phyloP scores from a whole-genome alignment of 176 grass and related monocot species.

The Cenchrus americanus region DNA sequence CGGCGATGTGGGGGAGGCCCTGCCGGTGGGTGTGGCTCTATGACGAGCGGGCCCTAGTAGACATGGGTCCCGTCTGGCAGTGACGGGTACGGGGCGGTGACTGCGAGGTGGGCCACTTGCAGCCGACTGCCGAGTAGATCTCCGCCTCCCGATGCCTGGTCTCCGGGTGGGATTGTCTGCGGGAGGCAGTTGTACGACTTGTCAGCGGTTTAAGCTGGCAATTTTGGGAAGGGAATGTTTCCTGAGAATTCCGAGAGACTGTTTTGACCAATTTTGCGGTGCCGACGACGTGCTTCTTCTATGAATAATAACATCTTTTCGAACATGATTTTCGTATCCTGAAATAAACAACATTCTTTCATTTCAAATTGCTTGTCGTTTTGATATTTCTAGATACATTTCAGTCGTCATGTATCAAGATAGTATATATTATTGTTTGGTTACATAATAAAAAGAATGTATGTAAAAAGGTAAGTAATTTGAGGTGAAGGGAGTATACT shows the following conservation, averaged over 20 bases:
- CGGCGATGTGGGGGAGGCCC: slow-evolving; percentile 30
- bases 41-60: neutral
- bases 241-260: neutral
- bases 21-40: neutral
- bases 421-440: too few relatives aligned
- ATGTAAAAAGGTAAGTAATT: too few relatives aligned
- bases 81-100: neutral
- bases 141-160: slow-evolving; percentile 59
- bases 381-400: too few relatives aligned
- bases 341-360: neutral
- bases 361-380: too few relatives aligned
- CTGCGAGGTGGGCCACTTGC: slow-evolving; percentile 8
- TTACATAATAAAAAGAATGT: too few relatives aligned
- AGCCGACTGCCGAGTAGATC: slow-evolving; percentile 47
- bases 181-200: slow-evolving; percentile 16
- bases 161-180: slow-evolving; percentile 45
- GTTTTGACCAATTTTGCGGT: neutral
- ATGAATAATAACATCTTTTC: too few relatives aligned
- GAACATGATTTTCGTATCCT: too few relatives aligned
- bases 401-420: too few relatives aligned
- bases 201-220: neutral
- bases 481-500: too few relatives aligned
- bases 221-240: slow-evolving; percentile 11
- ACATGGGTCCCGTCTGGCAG: neutral
- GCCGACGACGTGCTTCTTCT: neutral